Evolutionary conservation across 768 basidiomycete genomes (phyloP).

Genomic region (Gymnopilus junonius): DNA sequence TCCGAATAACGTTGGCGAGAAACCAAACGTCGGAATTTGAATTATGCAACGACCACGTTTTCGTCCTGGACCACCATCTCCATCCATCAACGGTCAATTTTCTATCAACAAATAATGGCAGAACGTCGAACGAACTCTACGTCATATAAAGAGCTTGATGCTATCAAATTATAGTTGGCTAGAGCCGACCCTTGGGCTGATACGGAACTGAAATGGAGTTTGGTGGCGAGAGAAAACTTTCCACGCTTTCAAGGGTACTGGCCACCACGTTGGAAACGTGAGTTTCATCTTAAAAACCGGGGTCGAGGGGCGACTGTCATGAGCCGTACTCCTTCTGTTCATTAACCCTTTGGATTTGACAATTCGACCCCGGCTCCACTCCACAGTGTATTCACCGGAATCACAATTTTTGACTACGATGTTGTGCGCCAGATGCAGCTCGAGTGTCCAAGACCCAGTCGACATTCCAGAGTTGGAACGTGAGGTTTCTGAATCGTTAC

Average conservation of each 20-base stretch:
- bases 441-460: neutral
- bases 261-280: conserved; percentile 10
- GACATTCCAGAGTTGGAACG: neutral
- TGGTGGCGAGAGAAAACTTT: conserved; percentile 8
- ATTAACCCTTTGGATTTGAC: neutral
- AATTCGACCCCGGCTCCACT: neutral
- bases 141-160: neutral
- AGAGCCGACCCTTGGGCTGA: neutral
- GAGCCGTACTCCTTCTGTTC: neutral
- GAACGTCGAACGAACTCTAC: neutral
- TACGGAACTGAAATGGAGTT: conserved; percentile 5
- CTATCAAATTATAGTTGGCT: neutral
- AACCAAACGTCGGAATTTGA: neutral
- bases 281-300: conserved; percentile 7
- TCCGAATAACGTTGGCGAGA: too few species aligned
- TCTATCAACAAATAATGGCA: neutral
- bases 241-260: conserved; percentile 14
- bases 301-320: neutral
- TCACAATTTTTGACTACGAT: neutral
- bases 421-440: conserved; percentile 6
- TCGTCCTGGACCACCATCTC: neutral
- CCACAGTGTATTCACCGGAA: neutral
- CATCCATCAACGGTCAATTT: neutral
- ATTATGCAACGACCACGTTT: neutral
- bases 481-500: neutral